Evolutionary conservation across 768 basidiomycete genomes (phyloP), one percentile per base, ranked within the genome.

Genomic region (Kwoniella botswanensis): DNA sequence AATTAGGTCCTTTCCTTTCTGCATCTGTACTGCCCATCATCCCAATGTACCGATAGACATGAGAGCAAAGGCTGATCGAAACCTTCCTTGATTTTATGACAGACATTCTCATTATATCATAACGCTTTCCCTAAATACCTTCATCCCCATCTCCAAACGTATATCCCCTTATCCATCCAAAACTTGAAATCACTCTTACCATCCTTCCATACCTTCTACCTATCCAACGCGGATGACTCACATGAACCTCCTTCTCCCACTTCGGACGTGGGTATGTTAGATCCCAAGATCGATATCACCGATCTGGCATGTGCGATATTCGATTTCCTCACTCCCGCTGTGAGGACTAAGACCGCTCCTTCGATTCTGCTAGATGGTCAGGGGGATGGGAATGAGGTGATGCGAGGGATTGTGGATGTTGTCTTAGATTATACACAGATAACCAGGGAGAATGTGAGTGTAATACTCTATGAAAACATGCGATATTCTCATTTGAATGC

Each of bases 371-470:
- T 94, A 61, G 68, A 65, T 13, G 74, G 52, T 29, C 26, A 21
- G n/a, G 73, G 74, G 26, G 60, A 60, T 13, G 75, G 68, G 3
- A 72, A 59, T 41, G 71, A 70, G 21, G 42, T 76, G 66, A 67
- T 77, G 74, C 50, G 67, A 35, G 63, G 71, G 3, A 53, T 81
- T 50, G 55, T 83, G 2, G 72, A 70, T 24, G 64, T 71, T 15
- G 85, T 92, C 2, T 88, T 95, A 71, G 87, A 86, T 22, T 92
- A 90, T 83, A 86, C 88, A 15, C 93, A 94, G 80, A 95, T 99
- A 87, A 94, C 94, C 0, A 87, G 88, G 17, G 93, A 96, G 68
- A 93, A 98, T 79, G 94, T 94, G 79, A 70, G 89, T 84, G 7
- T 10, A 17, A 18, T 17, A 17, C n/a, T 7, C 12, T 41, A 56